Percentiles rank a stretch among this genome's conserved stretches.
Evolutionary conservation across 1,284 basidiomycete genomes (phyloP).

Genomic region (Mycena sp.): DNA sequence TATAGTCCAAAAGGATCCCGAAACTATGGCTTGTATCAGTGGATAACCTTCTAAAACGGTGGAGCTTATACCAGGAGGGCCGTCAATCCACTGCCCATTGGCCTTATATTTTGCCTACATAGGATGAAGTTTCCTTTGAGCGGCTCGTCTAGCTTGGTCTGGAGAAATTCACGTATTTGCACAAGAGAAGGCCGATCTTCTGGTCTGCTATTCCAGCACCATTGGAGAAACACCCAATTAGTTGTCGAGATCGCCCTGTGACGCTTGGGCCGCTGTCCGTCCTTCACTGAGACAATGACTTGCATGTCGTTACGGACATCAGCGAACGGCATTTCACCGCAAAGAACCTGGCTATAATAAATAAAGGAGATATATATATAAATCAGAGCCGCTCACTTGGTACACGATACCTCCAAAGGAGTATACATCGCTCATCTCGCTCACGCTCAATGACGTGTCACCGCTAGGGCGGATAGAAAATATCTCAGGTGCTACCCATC

Average conservation of each 20-base stretch:
- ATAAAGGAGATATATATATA: too few species aligned
- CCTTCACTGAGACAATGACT: neutral
- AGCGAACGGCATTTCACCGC: neutral
- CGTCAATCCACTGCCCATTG: too few species aligned
- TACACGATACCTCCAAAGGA: slow-evolving; percentile 40
- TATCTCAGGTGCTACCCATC: slow-evolving; percentile 45
- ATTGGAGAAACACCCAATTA: slow-evolving; percentile 4
- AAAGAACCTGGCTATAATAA: neutral
- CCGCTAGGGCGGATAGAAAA: slow-evolving; percentile 25
- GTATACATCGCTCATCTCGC: slow-evolving; percentile 37
- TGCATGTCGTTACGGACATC: neutral
- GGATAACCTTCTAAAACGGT: too few species aligned
- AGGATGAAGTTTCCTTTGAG: too few species aligned
- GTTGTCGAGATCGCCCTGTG: neutral
- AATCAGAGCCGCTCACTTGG: slow-evolving; percentile 30
- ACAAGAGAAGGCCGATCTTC: neutral
- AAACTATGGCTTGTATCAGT: too few species aligned
- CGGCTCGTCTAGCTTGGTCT: too few species aligned
- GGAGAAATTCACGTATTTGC: neutral
- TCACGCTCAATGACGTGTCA: slow-evolving; percentile 15
- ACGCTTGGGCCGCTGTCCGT: neutral
- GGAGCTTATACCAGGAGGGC: too few species aligned
- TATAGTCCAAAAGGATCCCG: too few species aligned
- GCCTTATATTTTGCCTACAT: too few species aligned
- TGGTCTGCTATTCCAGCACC: neutral